Conservation (phyloP, 345 rosid species). For the Heritiera littoralis region DNA sequence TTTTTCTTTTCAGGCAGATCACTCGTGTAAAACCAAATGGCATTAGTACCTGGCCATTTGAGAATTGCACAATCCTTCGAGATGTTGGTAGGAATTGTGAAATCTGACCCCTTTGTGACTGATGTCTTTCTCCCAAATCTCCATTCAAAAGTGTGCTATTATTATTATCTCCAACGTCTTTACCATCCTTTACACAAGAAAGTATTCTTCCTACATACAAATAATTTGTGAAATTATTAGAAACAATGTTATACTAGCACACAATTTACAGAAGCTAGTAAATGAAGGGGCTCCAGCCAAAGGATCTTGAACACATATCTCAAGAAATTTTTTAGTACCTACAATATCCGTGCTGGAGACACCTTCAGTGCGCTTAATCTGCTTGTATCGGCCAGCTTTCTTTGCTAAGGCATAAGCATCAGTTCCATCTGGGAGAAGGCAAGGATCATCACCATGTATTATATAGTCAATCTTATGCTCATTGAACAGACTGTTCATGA, state of each 20-base stretch:
- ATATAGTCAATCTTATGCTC: constrained; percentile 86
- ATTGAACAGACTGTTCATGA: constrained; percentile 77
- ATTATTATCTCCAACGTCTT: constrained; percentile 34
- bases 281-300: neutral
- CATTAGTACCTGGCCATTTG: constrained; percentile 89
- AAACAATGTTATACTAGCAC: constrained; percentile 4
- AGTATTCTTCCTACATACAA: constrained; percentile 75
- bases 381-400: constrained; percentile 90
- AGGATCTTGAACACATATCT: neutral
- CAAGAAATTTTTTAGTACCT: constrained; percentile 50
- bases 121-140: constrained; percentile 23
- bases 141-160: constrained; percentile 37
- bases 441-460: constrained; percentile 96
- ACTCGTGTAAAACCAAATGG: constrained; percentile 5
- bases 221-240: constrained; percentile 15
- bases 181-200: constrained; percentile 48
- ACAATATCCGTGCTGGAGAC: constrained; percentile 99
- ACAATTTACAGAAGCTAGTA: neutral
- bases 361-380: constrained; percentile 96
- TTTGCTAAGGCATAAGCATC: constrained; percentile 95
- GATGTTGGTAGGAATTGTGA: constrained; percentile 95
- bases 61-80: constrained; percentile 88
- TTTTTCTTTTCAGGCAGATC: neutral
- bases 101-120: constrained; percentile 40
- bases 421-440: constrained; percentile 92